Base-by-base conservation (phyloP, 2,329 filamentous ascomycete species). In the Ophiostoma quercus region DNA sequence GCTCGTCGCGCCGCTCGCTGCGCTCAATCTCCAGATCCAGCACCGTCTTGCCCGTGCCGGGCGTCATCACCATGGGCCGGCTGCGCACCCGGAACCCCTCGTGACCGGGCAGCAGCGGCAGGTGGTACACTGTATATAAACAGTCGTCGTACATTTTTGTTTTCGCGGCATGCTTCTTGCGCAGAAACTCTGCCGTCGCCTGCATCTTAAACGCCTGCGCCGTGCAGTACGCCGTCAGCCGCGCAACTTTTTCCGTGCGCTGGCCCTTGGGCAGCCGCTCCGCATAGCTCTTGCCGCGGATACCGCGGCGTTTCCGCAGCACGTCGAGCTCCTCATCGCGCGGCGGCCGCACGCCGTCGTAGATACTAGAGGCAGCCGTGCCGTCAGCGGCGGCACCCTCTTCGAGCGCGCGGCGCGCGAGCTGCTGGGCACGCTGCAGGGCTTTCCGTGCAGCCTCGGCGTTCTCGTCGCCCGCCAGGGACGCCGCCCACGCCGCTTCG, bases 71-170 rank as follows among this genome's bases (percentile, higher is more conserved):
- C 32, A 96, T 91, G 0, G 95, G 95, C 76, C 94, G 92, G 77
- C 94, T 97, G 75, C 92, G 87, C 34, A 99, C 84, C 34, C 95
- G 85, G 78, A 94, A 97, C 1, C 95, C 94, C 67, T 96, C 93
- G 66, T 84, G 87, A 0, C 94, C 95, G 2, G 92, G 90, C 69
- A 98, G 83, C 19, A 99, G 82, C 5, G 95, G 95, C 39, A 97
- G 82, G 77, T 97, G 94, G 79, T 99, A 99, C 66, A 97, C 94
- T 34, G 90, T 92, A 77, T 99, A 99, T 32, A 99, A 83, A 77
- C 95, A 99, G 79, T 99, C 95, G 78, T 99, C 95, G 79, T 99
- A 99, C 5, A 98, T 84, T 80, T 99, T 99, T 16, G 94, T 96
- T 80, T 93, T 90, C 0, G 94, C 94, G 41, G 91, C 89, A 80